phyloP scores from a whole-genome alignment of 768 basidiomycete species.

The Calocybe cyanea region DNA sequence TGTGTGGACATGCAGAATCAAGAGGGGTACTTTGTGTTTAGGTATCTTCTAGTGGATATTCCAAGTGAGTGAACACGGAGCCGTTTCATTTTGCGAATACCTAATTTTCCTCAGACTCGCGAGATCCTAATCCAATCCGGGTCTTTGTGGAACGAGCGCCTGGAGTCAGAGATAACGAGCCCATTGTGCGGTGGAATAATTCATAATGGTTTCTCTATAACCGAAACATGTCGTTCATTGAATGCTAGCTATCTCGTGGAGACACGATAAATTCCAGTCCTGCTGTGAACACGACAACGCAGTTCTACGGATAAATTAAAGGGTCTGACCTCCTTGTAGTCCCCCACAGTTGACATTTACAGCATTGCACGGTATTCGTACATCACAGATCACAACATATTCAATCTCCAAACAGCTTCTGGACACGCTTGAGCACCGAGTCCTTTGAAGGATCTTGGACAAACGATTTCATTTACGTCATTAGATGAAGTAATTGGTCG shows the following conservation, averaged over 20 bases:
- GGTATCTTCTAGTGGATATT: constrained; percentile 75
- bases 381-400: constrained; percentile 13
- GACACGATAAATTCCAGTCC: neutral
- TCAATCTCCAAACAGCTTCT: constrained; percentile 93
- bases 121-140: constrained; percentile 55
- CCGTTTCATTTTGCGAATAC: constrained; percentile 13
- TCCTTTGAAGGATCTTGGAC: constrained; percentile 87
- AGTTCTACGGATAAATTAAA: no score
- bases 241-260: neutral
- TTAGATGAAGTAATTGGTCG: constrained; percentile 19
- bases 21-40: constrained; percentile 73
- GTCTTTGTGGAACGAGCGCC: constrained; percentile 67
- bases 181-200: constrained; percentile 65
- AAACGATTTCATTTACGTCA: neutral
- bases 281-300: neutral
- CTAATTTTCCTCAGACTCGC: constrained; percentile 39
- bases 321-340: no score
- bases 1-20: constrained; percentile 46
- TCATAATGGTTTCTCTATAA: constrained; percentile 20
- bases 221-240: constrained; percentile 10
- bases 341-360: no score
- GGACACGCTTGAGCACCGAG: constrained; percentile 92
- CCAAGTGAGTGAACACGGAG: constrained; percentile 55
- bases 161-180: constrained; percentile 67
- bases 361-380: no score